phyloP scores from a whole-genome alignment of 1,139 yeast genomes.

The Blastobotrys illinoisensis region DNA sequence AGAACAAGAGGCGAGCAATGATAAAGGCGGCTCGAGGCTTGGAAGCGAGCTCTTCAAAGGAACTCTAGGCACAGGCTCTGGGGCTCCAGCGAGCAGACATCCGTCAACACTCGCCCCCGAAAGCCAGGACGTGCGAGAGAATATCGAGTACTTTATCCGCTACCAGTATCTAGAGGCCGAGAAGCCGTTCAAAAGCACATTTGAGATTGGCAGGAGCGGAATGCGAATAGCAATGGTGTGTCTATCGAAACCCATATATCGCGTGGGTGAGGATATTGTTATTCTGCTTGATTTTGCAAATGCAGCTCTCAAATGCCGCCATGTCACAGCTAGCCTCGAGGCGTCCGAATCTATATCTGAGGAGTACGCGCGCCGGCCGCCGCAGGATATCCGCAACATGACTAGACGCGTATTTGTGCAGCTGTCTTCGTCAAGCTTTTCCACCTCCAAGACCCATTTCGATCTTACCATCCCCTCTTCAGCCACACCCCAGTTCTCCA shows the following conservation, averaged over 20 bases:
- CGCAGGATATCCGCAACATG: slow-evolving; percentile 9
- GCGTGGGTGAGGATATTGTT: slow-evolving; percentile 35
- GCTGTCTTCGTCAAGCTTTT: slow-evolving; percentile 21
- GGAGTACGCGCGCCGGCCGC: slow-evolving; percentile 10
- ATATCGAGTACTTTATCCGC: slow-evolving; percentile 26
- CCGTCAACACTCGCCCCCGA: not conserved
- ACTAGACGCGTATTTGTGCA: slow-evolving; percentile 22
- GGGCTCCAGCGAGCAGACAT: not conserved
- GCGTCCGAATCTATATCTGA: slow-evolving; percentile 31
- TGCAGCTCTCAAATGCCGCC: slow-evolving; percentile 30
- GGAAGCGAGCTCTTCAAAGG: not conserved
- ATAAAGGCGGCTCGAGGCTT: not conserved
- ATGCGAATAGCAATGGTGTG: slow-evolving; percentile 30
- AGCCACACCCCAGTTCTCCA: slow-evolving; percentile 33
- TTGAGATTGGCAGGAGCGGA: slow-evolving; percentile 32
- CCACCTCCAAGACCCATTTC: slow-evolving; percentile 20
- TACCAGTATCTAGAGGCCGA: slow-evolving; percentile 17
- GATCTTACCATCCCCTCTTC: slow-evolving; percentile 34
- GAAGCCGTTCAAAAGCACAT: slow-evolving; percentile 22
- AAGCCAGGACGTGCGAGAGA: slow-evolving; percentile 13
- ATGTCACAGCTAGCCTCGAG: slow-evolving; percentile 35
- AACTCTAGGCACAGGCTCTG: not conserved
- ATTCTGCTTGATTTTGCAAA: slow-evolving; percentile 28
- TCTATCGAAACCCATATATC: slow-evolving; percentile 33
- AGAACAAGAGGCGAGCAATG: not conserved